These are phyloP conservation scores for Mycena haematopus DNA, from an alignment of 768 basidiomycete species.

Conservation along the genomic window DNA sequence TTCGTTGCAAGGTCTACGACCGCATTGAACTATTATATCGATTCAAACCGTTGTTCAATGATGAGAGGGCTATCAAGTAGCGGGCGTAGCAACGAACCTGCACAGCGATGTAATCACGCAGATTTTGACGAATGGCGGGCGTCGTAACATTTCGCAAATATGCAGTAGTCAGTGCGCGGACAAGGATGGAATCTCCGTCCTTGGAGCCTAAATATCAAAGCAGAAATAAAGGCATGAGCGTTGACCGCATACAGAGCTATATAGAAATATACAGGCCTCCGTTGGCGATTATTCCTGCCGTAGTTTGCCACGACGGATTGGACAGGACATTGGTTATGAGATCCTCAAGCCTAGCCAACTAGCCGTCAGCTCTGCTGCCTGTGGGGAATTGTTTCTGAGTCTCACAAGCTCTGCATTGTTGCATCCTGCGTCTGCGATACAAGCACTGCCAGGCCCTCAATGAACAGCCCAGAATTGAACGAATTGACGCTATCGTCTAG, in stretches of 20 bases:
- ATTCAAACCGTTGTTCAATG: background rate
- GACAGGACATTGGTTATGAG: background rate
- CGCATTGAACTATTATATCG: background rate
- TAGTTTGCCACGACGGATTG: background rate
- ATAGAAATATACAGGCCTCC: background rate
- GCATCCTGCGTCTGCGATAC: conserved; percentile 15
- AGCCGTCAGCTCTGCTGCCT: background rate
- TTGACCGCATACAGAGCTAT: background rate
- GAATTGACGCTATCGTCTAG: background rate
- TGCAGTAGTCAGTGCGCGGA: conserved; percentile 17
- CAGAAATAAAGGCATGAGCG: background rate
- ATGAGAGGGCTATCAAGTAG: background rate
- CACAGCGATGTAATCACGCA: conserved; percentile 20
- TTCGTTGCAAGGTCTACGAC: conserved; percentile 2
- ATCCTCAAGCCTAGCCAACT: background rate
- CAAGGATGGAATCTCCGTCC: conserved; percentile 8
- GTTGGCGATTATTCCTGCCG: background rate
- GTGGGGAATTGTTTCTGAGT: background rate
- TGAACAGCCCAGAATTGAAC: conserved; percentile 24
- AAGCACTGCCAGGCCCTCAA: conserved; percentile 25
- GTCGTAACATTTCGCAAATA: conserved; percentile 21
- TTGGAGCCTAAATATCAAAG: background rate
- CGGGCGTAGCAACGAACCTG: conserved; percentile 10
- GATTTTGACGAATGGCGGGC: background rate
- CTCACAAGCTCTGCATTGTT: conserved; percentile 13